Conservation (phyloP, 148 eudicot species). For the Rhododendron molle region DNA sequence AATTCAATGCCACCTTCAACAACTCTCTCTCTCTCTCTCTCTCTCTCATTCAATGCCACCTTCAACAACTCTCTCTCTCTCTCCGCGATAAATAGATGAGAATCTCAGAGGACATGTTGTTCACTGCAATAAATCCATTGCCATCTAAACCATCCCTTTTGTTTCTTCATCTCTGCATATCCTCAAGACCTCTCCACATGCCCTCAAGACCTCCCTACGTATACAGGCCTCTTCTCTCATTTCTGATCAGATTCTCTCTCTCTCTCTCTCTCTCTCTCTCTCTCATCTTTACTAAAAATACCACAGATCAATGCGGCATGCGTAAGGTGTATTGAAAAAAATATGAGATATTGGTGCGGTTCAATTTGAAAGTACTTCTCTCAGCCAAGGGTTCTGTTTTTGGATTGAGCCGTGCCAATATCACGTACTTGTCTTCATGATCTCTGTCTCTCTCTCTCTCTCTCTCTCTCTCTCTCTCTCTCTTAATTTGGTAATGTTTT, state of each 20-base stretch:
- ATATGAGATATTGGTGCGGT: conserved; percentile 10
- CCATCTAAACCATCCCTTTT: not conserved
- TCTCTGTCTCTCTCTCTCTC: not conserved
- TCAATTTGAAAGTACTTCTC: conserved; percentile 9
- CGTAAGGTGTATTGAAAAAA: not conserved
- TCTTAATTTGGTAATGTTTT: not conserved
- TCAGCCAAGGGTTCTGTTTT: conserved; percentile 12
- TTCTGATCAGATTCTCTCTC: not conserved
- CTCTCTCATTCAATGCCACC: not conserved
- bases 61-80: not conserved
- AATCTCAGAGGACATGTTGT: conserved; percentile 6
- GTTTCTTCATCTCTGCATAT: not conserved
- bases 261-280: conserved; percentile 2
- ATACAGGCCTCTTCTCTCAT: not conserved
- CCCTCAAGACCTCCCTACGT: not conserved
- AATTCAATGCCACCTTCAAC: not conserved
- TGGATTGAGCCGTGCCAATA: conserved; percentile 63
- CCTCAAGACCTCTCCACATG: not conserved
- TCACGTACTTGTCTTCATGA: conserved; percentile 22
- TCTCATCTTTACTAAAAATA: not conserved
- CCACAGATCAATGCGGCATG: not conserved
- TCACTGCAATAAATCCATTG: not conserved
- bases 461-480: not conserved
- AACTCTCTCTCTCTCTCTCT: not conserved
- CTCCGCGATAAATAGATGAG: not conserved